Evolutionary conservation across 371 early-diverging fungal species (phyloP), one percentile per base, ranked within the genome.

Genomic region (Sporodiniella umbellata): DNA sequence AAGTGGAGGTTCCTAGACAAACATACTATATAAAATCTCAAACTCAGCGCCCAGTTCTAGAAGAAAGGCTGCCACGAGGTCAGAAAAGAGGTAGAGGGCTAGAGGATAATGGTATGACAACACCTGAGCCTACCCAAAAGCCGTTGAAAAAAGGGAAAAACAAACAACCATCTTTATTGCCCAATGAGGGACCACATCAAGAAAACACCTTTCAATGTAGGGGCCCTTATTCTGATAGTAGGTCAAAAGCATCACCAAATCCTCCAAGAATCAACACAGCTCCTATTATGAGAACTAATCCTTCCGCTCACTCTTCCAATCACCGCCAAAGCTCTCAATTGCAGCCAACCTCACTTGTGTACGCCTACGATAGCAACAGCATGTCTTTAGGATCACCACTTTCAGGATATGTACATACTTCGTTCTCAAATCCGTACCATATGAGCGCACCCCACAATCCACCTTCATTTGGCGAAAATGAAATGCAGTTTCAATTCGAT

Each of bases 21-120:
- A 42, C 54, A 1, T 72, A 62, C 46, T 64, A 51, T 46, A 56
- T 68, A 17, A 72, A 68, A 38, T 56, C 64, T 3, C 72, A 72
- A 37, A 69, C 39, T 35, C 69, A 66, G 38, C 61, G 62, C 1
- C 52, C 53, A 39, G 37, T 60, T 1, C 52, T 59, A 19, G 70
- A 68, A 25, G 48, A 52, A 7, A 64, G 64, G 24, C 25, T 58
- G 6, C 21, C 51, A 19, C 54, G 56, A 26, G 58, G 45, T 35
- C 63, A 64, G 15, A 51, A 51, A 17, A 39, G 45, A 43, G 52
- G 48, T 40, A 42, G 46, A 24, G 30, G 40, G 4, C 38, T 58
- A 21, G 50, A 48, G 37, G 60, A 50, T 18, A 45, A 44, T 33
- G 60, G 46, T 18, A 5, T 28, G 21, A 12, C 12, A 21, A 18